A percentile compares a stretch with the other conserved stretches of the same genome.
Evolutionary conservation across 768 basidiomycete genomes (phyloP).

Genomic region (Rhodotorula kratochvilovae): DNA sequence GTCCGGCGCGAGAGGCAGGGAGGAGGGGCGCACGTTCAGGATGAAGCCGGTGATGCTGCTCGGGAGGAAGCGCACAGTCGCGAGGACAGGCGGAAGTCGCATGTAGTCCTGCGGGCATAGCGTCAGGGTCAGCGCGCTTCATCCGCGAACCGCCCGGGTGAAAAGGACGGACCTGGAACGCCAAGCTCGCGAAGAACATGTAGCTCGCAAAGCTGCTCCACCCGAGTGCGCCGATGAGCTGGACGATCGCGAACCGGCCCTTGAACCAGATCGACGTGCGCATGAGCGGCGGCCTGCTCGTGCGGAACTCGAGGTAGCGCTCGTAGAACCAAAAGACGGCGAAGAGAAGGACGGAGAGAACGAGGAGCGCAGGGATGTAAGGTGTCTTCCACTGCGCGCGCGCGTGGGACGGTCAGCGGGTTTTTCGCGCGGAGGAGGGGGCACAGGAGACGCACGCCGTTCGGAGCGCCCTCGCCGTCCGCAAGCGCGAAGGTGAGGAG

Average conservation of each 20-base stretch:
- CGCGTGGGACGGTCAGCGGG: neutral
- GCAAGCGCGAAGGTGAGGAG: constrained; percentile 70
- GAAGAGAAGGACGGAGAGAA: constrained; percentile 60
- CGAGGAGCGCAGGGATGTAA: constrained; percentile 65
- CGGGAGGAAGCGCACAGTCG: constrained; percentile 27
- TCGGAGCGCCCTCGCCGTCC: constrained; percentile 59
- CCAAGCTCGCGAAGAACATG: constrained; percentile 19
- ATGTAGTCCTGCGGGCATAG: constrained; percentile 2
- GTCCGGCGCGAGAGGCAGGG: too few relatives aligned
- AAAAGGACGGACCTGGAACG: neutral
- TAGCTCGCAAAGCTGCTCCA: constrained; percentile 8
- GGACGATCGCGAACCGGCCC: constrained; percentile 10
- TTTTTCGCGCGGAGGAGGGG: accelerated
- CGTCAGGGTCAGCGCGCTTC: neutral
- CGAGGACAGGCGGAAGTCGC: constrained; percentile 12
- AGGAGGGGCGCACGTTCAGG: constrained; percentile 10
- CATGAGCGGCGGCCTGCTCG: constrained; percentile 17
- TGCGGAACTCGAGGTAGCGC: constrained; percentile 54
- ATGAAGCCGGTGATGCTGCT: constrained; percentile 12
- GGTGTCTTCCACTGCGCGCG: constrained; percentile 21
- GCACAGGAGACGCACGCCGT: constrained; percentile 45
- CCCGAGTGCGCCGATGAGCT: constrained; percentile 18
- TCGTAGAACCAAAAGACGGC: constrained; percentile 65
- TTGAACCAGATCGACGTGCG: constrained; percentile 16
- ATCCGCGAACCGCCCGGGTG: too few relatives aligned